Evolutionary conservation across 2,329 filamentous ascomycete genomes (phyloP), one percentile per base, ranked within the genome.

Genomic region (Leptoxyphium fumago): DNA sequence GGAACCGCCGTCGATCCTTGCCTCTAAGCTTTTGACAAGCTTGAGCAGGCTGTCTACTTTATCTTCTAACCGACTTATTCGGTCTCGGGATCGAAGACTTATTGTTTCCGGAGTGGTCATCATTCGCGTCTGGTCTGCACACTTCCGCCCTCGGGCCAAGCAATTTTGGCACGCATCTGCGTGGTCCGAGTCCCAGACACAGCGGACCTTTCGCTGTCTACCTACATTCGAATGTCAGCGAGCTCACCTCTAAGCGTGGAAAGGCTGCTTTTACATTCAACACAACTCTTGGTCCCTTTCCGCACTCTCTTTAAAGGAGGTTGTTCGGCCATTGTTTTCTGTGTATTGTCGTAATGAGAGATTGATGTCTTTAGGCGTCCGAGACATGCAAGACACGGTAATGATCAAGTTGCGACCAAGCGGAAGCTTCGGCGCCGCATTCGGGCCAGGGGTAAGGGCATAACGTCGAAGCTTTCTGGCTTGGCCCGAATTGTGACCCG

Each of bases 151-250:
- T 13, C 48, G 46, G 21, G 45, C 45, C 32, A 46, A 42, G 42
- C 53, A 54, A 38, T 47, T 46, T 36, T 49, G 46, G 41, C 54
- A 57, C 9, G 43, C 44, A 36, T 36, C 32, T 15, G 32, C 32
- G 4, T 36, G 32, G 13, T 36, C 52, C 29, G 48, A 40, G 4
- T 43, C 45, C 50, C 55, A 58, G 30, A 57, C 52, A 44, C 58
- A 61, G 9, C 52, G 50, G 13, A 57, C 52, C 47, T 61, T 60
- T 14, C 58, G 55, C 28, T 56, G 54, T 43, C 57, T 48, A 47
- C 54, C 55, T 59, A 5, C 21, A 15, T 9, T 13, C 32, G 15
- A 9, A 36, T 13, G 15, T 36, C 15, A 36, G 32, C 15, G 4
- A 13, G 15, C 15, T 13, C 13, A 36, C 5, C 13, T 36, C 32